Evolutionary conservation across 768 basidiomycete genomes (phyloP).

Genomic region (Leccinellum rugosiceps): DNA sequence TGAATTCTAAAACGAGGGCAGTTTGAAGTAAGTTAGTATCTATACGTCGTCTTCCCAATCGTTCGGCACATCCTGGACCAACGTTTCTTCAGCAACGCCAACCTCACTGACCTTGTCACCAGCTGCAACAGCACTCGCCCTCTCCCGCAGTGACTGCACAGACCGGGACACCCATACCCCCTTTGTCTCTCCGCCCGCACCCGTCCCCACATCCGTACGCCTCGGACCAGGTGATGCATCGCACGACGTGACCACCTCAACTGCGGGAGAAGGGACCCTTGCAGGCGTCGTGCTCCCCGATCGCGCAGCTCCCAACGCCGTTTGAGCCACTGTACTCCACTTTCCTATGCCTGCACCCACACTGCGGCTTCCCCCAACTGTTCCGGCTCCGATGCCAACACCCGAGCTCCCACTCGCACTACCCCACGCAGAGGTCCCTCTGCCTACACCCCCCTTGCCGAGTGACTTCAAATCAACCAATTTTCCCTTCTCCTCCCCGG

Average conservation of each 20-base stretch:
- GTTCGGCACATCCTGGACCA: constrained; percentile 40
- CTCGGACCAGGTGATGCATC: constrained; percentile 10
- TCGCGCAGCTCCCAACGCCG: constrained; percentile 4
- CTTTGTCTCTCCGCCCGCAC: neutral
- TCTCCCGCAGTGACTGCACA: constrained; percentile 15
- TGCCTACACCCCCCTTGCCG: neutral
- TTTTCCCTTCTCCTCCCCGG: constrained; percentile 50
- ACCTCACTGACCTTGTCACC: neutral
- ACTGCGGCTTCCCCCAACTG: neutral
- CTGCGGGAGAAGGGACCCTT: constrained; percentile 21
- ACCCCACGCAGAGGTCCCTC: neutral
- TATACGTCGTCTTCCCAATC: constrained; percentile 56
- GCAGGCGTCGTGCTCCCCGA: constrained; percentile 11
- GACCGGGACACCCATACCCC: constrained; percentile 22
- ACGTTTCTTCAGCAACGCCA: neutral
- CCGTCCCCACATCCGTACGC: neutral
- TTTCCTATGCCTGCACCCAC: neutral
- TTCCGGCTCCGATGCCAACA: neutral
- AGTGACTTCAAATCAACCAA: constrained; percentile 51
- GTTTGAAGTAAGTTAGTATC: neutral
- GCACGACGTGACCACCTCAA: neutral
- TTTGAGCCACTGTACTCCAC: constrained; percentile 22
- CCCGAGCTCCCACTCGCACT: neutral
- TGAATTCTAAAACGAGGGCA: neutral
- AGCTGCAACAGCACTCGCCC: neutral